Percentiles rank a stretch among this genome's conserved stretches.
phyloP scores from a whole-genome alignment of 345 rosid genomes.

The Salix udensis region DNA sequence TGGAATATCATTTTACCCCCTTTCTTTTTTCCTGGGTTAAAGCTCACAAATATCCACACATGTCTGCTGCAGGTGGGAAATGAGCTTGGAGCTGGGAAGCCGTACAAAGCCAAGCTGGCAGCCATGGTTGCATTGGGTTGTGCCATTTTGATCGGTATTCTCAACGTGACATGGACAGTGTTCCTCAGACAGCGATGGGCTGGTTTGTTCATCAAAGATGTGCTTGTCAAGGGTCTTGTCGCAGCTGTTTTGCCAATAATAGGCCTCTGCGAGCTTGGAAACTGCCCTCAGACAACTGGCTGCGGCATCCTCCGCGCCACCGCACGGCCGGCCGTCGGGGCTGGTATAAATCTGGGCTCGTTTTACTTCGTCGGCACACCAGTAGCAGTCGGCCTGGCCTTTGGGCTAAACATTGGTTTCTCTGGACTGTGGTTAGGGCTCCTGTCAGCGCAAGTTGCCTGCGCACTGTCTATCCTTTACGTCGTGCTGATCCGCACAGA shows the following conservation, averaged over 20 bases:
- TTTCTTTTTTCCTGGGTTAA: background rate
- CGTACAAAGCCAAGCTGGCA: slow-evolving; percentile 76
- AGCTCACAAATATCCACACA: background rate
- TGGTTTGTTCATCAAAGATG: slow-evolving; percentile 60
- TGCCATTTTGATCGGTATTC: slow-evolving; percentile 61
- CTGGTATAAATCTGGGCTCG: slow-evolving; percentile 73
- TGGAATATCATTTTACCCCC: background rate
- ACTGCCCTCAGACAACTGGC: slow-evolving; percentile 96
- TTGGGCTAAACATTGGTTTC: slow-evolving; percentile 67
- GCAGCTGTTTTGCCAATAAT: slow-evolving; percentile 81
- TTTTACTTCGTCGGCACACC: slow-evolving; percentile 96
- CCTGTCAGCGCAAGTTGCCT: slow-evolving; percentile 82
- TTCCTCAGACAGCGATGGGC: slow-evolving; percentile 71
- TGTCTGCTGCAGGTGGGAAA: slow-evolving; percentile 70
- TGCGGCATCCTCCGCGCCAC: slow-evolving; percentile 93
- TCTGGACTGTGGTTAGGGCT: slow-evolving; percentile 92
- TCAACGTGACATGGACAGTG: slow-evolving; percentile 81
- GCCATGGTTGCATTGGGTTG: slow-evolving; percentile 83
- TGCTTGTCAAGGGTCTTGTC: slow-evolving; percentile 57
- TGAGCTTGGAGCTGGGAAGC: slow-evolving; percentile 92
- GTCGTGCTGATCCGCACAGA: slow-evolving; percentile 60
- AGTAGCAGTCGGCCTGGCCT: slow-evolving; percentile 81
- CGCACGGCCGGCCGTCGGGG: slow-evolving; percentile 76
- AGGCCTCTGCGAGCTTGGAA: slow-evolving; percentile 90
- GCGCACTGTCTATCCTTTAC: slow-evolving; percentile 62